These are phyloP conservation scores for Nemania sp. DNA, from an alignment of 2,329 filamentous ascomycete species.

Conservation along the genomic window DNA sequence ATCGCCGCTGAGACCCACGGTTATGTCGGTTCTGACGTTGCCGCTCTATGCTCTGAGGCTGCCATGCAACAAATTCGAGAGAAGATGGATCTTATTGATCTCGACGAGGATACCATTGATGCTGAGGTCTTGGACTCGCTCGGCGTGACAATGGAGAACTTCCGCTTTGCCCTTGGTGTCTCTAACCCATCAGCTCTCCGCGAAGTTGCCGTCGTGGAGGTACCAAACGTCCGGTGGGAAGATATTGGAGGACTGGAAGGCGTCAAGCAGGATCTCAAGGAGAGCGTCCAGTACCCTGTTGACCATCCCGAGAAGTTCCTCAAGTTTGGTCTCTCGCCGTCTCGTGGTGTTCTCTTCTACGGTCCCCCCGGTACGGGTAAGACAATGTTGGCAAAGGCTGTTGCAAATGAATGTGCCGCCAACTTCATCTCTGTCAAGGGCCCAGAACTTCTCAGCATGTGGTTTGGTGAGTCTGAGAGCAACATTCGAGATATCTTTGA, in stretches of 20 bases:
- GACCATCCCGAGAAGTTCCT: slow-evolving; percentile 99
- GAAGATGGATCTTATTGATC: slow-evolving; percentile 99
- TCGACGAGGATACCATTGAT: slow-evolving; percentile 98
- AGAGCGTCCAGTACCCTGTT: slow-evolving; percentile 98
- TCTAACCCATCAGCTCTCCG: slow-evolving; percentile 98
- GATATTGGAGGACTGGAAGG: slow-evolving; percentile 98
- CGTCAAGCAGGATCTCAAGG: slow-evolving; percentile 99
- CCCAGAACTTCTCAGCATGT: slow-evolving; percentile 97
- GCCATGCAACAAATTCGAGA: slow-evolving; percentile 99
- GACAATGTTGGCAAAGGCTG: slow-evolving; percentile 98
- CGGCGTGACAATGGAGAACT: slow-evolving; percentile 99
- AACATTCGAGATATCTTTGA: slow-evolving; percentile 99
- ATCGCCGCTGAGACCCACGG: slow-evolving; percentile 98
- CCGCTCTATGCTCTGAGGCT: slow-evolving; percentile 96
- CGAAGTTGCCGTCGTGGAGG: slow-evolving; percentile 98
- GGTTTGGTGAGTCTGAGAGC: slow-evolving; percentile 99
- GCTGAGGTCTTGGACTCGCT: slow-evolving; percentile 97
- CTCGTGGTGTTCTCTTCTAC: slow-evolving; percentile 97
- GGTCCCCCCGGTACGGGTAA: slow-evolving; percentile 99
- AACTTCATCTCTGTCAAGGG: slow-evolving; percentile 99
- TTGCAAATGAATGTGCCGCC: slow-evolving; percentile 98
- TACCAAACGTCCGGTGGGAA: slow-evolving; percentile 99
- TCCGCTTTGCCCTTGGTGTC: slow-evolving; percentile 96
- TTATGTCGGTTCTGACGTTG: slow-evolving; percentile 98
- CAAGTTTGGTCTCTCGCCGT: slow-evolving; percentile 98